Base-by-base conservation (phyloP, 2,329 filamentous ascomycete genomes). In the Aspergillus novoparasiticus region DNA sequence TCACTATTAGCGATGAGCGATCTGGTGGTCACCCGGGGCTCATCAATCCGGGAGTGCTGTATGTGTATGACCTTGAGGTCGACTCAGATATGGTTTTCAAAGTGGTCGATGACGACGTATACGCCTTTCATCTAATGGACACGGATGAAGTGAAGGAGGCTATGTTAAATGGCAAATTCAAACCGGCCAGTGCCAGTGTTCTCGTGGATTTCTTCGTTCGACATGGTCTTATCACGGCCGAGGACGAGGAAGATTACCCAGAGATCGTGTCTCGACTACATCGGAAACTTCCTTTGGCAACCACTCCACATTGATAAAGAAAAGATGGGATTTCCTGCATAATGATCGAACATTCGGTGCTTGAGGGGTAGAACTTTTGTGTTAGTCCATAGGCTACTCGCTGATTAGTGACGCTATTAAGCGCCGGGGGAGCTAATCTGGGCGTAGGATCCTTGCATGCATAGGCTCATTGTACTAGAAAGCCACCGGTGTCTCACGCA, bases 51-150 rank as follows among this genome's bases (percentile, higher is more conserved):
- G 62, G 62, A 12, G 46, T 64, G 14, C 10, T 64, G 9, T 64
- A 54, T 45, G 62, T 64, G 23, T 64, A 64, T 58, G 62, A 64
- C 11, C 32, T 64, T 11, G 58, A 64, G 26, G 59, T 64, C 12
- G 30, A 30, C 10, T 36, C 46, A 11, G 54, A 61, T 11, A 34
- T 58, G 39, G 54, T 55, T 2, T 53, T 64, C 19, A 41, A 30
- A 19, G 54, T 54, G 36, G 62, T 64, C 39, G 62, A 64, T 30
- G 54, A 50, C 14, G 62, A 64, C 48, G 45, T 64, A 4, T 56
- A 32, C 14, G 58, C 34, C 9, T 64, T 64, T 21, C 48, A 53
- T 34, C n/a, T 62, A 30, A 62, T 58, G 60, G 56, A 48, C 30
- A 23, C 30, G 28, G 23, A 19, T 6, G 32, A 62, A 59, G 62